A percentile compares a stretch with the other conserved stretches of the same genome.
These are phyloP conservation scores for Leccinum incarnatum DNA, from an alignment of 768 basidiomycete species.

Conservation along the genomic window DNA sequence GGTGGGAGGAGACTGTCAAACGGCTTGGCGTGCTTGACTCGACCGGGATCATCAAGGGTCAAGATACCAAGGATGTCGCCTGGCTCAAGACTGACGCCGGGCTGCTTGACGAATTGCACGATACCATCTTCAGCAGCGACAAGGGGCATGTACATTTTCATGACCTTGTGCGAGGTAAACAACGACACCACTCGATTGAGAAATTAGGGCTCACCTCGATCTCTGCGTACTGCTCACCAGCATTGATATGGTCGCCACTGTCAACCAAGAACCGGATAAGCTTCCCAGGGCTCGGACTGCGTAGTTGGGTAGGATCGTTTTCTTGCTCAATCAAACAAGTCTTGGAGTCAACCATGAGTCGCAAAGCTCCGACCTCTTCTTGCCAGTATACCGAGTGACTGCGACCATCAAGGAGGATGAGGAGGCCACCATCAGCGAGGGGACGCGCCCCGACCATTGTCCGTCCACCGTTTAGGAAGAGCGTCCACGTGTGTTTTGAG, in stretches of 20 bases:
- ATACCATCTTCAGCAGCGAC: conserved; percentile 92
- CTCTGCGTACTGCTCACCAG: conserved; percentile 96
- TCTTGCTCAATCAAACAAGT: conserved; percentile 99
- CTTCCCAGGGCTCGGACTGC: conserved; percentile 96
- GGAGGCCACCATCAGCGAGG: conserved; percentile 91
- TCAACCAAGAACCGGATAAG: conserved; percentile 93
- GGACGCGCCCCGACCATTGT: conserved; percentile 91
- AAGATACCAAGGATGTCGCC: conserved; percentile 98
- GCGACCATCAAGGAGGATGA: conserved; percentile 87
- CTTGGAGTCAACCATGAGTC: conserved; percentile 94
- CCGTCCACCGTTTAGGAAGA: conserved; percentile 94
- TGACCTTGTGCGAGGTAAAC: conserved; percentile 51
- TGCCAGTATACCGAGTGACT: conserved; percentile 98
- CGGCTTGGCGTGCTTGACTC: conserved; percentile 97
- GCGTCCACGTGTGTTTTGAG: conserved; percentile 84
- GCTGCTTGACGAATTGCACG: conserved; percentile 96
- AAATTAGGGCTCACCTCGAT: conserved; percentile 69
- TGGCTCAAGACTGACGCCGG: conserved; percentile 93
- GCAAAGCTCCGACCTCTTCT: conserved; percentile 92
- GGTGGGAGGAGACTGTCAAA: conserved; percentile 91
- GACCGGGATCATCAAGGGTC: conserved; percentile 91
- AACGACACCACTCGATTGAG: not conserved
- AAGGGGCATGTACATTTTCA: conserved; percentile 99
- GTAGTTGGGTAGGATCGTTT: conserved; percentile 96
- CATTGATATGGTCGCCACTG: conserved; percentile 94